phyloP scores from a whole-genome alignment of 2,329 filamentous ascomycete species.

The Penicillium sp. region DNA sequence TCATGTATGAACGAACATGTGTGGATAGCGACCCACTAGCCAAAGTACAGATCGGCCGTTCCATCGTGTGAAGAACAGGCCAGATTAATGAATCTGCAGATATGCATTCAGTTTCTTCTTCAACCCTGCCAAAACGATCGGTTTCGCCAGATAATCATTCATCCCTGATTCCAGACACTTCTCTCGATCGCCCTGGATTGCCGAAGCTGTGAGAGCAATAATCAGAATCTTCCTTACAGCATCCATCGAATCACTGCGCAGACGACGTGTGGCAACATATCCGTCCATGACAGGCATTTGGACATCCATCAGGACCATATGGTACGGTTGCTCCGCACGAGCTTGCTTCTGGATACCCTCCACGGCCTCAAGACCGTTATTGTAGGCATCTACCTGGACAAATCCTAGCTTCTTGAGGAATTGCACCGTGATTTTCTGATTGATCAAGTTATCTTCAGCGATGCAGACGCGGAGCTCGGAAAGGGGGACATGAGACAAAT shows the following conservation, averaged over 20 bases:
- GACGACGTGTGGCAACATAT: conserved; percentile 2
- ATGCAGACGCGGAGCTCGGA: not conserved
- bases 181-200: conserved; percentile 6
- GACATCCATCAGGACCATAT: conserved; percentile 8
- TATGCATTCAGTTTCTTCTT: not conserved
- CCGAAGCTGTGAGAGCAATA: conserved; percentile 8
- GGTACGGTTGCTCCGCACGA: conserved; percentile 1
- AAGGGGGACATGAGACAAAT: not conserved
- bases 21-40: too few species aligned
- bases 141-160: conserved; percentile 8
- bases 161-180: conserved; percentile 6
- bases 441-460: not conserved
- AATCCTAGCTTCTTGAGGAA: not conserved
- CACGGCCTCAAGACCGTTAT: conserved; percentile 7
- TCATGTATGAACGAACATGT: too few species aligned
- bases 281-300: conserved; percentile 9
- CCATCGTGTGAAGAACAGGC: not conserved
- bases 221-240: not conserved
- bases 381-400: not conserved
- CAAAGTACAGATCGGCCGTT: too few species aligned
- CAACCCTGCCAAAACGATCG: not conserved
- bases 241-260: conserved; percentile 1
- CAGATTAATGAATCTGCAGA: not conserved
- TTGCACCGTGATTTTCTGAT: not conserved
- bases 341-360: conserved; percentile 1